Evolutionary conservation across 306 rosid genomes (phyloP).

Genomic region (Vigna trinervia): DNA sequence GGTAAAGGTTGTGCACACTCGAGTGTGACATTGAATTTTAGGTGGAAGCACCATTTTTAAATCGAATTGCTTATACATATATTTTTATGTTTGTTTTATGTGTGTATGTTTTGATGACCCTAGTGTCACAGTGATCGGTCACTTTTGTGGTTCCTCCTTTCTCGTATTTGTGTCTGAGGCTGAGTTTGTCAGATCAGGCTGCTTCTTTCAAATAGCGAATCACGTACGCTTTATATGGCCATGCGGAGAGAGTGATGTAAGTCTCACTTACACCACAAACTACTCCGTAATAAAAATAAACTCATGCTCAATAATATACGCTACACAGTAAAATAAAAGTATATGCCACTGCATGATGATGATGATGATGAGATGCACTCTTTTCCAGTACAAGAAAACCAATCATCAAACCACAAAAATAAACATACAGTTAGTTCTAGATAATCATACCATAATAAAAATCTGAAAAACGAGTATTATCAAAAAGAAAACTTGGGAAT

Average conservation of each 20-base stretch:
- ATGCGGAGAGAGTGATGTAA: slow-evolving; percentile 4
- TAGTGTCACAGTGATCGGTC: slow-evolving; percentile 35
- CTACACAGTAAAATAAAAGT: background rate
- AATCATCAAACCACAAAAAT: background rate
- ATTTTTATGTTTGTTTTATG: no score
- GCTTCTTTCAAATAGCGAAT: slow-evolving; percentile 36
- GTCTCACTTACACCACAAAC: background rate
- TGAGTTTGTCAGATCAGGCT: slow-evolving; percentile 29
- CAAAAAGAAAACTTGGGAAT: background rate
- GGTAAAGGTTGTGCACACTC: slow-evolving; percentile 6
- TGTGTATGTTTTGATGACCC: background rate
- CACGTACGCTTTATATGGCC: slow-evolving; percentile 35
- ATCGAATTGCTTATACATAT: background rate
- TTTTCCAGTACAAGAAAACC: background rate
- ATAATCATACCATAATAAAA: background rate
- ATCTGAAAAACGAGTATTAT: no score
- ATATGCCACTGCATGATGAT: background rate
- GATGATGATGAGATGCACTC: background rate
- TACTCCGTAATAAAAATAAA: background rate
- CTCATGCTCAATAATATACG: background rate
- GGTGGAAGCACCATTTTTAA: background rate
- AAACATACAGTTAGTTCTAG: background rate
- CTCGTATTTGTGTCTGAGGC: slow-evolving; percentile 28
- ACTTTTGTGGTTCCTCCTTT: slow-evolving; percentile 26
- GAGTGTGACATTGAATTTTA: slow-evolving; percentile 18